Evolutionary conservation across 2,329 filamentous ascomycete genomes (phyloP).

Genomic region (Fusarium sp.): DNA sequence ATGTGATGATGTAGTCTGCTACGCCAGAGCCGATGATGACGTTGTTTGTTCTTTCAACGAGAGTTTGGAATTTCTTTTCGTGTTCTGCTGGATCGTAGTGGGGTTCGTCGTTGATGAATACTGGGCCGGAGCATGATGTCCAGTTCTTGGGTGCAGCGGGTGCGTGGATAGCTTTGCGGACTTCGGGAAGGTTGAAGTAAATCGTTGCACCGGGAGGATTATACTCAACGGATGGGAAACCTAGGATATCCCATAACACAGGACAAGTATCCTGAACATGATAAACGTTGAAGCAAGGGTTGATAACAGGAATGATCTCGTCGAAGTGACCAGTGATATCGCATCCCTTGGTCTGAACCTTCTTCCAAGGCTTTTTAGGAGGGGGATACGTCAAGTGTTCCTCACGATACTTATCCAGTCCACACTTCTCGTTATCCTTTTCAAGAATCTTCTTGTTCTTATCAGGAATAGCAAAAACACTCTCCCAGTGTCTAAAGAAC

Average conservation of each 20-base stretch:
- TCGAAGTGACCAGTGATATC: slow-evolving; percentile 24
- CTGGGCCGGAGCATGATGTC: slow-evolving; percentile 2
- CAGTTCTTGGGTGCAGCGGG: slow-evolving; percentile 2
- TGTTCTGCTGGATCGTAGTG: slow-evolving; percentile 10
- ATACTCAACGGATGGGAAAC: slow-evolving; percentile 2
- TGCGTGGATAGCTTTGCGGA: slow-evolving; percentile 20
- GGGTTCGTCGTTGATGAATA: not conserved
- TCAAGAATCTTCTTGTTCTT: slow-evolving; percentile 29
- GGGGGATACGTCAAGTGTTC: slow-evolving; percentile 14
- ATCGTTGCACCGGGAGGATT: not conserved
- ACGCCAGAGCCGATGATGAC: slow-evolving; percentile 17
- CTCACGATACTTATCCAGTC: slow-evolving; percentile 18
- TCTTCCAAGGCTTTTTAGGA: slow-evolving; percentile 5
- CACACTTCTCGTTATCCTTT: slow-evolving; percentile 20
- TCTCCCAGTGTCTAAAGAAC: slow-evolving; percentile 20
- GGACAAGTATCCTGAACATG: slow-evolving; percentile 19
- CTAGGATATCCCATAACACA: not conserved
- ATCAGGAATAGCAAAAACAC: slow-evolving; percentile 20
- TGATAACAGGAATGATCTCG: slow-evolving; percentile 5
- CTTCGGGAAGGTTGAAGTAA: slow-evolving; percentile 12
- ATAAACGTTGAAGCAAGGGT: slow-evolving; percentile 21
- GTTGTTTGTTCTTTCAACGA: slow-evolving; percentile 20
- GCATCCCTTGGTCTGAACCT: slow-evolving; percentile 16
- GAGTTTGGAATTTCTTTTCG: slow-evolving; percentile 18
- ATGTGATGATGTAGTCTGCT: slow-evolving; percentile 27